These are phyloP conservation scores for Russula dissimulans DNA, from an alignment of 768 basidiomycete species.

Conservation along the genomic window DNA sequence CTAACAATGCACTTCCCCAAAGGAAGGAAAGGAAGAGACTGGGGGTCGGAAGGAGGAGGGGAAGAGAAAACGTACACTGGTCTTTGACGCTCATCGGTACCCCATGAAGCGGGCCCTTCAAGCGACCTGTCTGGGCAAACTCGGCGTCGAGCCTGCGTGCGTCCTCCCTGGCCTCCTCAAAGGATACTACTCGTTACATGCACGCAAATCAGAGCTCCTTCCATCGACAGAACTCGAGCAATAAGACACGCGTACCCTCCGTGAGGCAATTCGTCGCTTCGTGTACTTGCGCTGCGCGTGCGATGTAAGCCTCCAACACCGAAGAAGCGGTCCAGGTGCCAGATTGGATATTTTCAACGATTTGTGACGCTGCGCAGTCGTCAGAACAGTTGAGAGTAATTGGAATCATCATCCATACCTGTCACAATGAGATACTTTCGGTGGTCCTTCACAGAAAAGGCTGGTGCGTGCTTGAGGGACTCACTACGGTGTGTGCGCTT, in stretches of 20 bases:
- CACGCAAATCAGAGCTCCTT: too few species aligned
- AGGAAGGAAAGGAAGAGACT: too few species aligned
- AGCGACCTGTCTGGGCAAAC: slow-evolving; percentile 42
- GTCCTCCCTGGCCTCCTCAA: slow-evolving; percentile 52
- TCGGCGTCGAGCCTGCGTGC: slow-evolving; percentile 61
- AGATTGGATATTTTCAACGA: slow-evolving; percentile 32
- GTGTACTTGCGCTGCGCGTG: slow-evolving; percentile 48
- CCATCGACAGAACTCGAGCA: too few species aligned
- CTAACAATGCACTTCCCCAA: too few species aligned
- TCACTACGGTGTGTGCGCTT: slow-evolving; percentile 21
- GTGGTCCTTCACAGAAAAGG: slow-evolving; percentile 7
- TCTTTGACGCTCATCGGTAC: slow-evolving; percentile 78
- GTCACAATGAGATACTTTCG: slow-evolving; percentile 35
- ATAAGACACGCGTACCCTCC: slow-evolving; percentile 41
- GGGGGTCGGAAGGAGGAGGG: too few species aligned
- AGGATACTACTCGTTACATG: slow-evolving; percentile 44
- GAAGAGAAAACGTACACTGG: slow-evolving; percentile 38
- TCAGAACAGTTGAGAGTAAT: not conserved
- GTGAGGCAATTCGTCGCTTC: slow-evolving; percentile 66
- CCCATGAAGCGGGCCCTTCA: slow-evolving; percentile 70
- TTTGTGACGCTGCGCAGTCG: slow-evolving; percentile 30
- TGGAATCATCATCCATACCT: slow-evolving; percentile 27
- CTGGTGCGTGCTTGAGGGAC: slow-evolving; percentile 12
- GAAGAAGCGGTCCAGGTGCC: slow-evolving; percentile 39
- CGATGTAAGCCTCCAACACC: slow-evolving; percentile 38